Evolutionary conservation across 176 grass and related monocot genomes (phyloP), one percentile per base, ranked within the genome.

Genomic region (Aegilops longissima): DNA sequence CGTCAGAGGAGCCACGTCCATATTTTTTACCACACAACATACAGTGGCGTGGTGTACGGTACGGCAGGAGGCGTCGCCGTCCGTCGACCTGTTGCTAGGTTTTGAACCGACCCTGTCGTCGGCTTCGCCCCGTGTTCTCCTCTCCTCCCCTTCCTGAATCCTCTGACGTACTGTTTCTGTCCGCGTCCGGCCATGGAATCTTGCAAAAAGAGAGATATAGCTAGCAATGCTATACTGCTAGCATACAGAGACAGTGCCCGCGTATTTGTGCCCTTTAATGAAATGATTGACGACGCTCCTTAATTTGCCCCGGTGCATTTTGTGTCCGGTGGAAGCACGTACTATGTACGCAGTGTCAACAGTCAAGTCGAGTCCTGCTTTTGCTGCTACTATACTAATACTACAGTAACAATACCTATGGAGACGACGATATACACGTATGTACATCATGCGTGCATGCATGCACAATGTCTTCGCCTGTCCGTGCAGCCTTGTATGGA

Each of bases 171-270:
- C 64, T 4, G 66, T 36, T 38, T 23, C 30, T 36, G 31, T 38
- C 52, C 76, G 56, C 52, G 11, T 61, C 76, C 76, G 76, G 10
- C 54, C 52, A 61, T 61, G 30, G 76, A 78, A 78, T 78, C 76
- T 61, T 78, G 54, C 27, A 7, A 38, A 38, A 61, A 33, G 11
- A n/a, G 76, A 7, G 36, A 38, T 38, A 38, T 67, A 8, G 56
- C 18, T 52, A 17, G 49, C 14, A 5, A 52, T 14, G 49, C 45
- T 13, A 47, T 47, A 47, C 45, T 13, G 12, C 44, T 52, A 52
- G 51, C 51, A 54, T 54, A 18, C 17, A 17, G 14, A 52, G 13
- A 6, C 6, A 52, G 1, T 52, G 14, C 18, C 18, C 6, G 54
- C 54, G 54, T 58, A 58, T 58, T 58, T 58, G 54, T 20, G 18